These are phyloP conservation scores for Fusarium bulbicola DNA, from an alignment of 2,329 filamentous ascomycete species.

Conservation along the genomic window DNA sequence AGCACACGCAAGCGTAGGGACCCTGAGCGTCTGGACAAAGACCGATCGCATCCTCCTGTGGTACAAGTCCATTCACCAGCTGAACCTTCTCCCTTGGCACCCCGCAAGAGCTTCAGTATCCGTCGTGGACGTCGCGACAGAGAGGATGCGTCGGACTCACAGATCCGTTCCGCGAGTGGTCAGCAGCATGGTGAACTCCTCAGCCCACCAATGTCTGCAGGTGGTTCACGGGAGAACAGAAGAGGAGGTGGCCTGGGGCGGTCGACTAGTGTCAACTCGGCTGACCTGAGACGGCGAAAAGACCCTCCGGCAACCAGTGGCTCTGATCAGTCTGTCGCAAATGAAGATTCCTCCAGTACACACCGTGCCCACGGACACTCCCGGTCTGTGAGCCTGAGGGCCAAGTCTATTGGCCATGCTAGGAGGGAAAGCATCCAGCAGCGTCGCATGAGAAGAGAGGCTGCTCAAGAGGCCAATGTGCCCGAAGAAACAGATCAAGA, in stretches of 20 bases:
- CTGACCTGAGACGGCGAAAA: slow-evolving; percentile 77
- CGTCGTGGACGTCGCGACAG: slow-evolving; percentile 65
- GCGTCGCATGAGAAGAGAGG: slow-evolving; percentile 77
- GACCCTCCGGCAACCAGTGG: slow-evolving; percentile 80
- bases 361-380: slow-evolving; percentile 62
- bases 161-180: slow-evolving; percentile 64
- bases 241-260: slow-evolving; percentile 76
- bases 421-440: slow-evolving; percentile 93
- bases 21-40: slow-evolving; percentile 68
- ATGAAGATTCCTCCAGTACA: slow-evolving; percentile 61
- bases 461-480: slow-evolving; percentile 77
- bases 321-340: slow-evolving; percentile 76
- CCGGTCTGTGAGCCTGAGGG: slow-evolving; percentile 73
- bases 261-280: slow-evolving; percentile 92
- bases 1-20: slow-evolving; percentile 85
- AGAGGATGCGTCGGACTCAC: slow-evolving; percentile 59
- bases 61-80: slow-evolving; percentile 83
- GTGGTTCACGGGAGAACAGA: slow-evolving; percentile 63
- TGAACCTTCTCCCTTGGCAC: slow-evolving; percentile 67
- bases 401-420: slow-evolving; percentile 89
- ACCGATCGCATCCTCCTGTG: slow-evolving; percentile 74
- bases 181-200: slow-evolving; percentile 83
- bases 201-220: slow-evolving; percentile 73
- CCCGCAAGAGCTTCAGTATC: slow-evolving; percentile 91
- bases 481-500: slow-evolving; percentile 92